Percentiles rank a stretch among this genome's conserved stretches.
phyloP scores from a whole-genome alignment of 2,329 filamentous ascomycete species.

The Neofusicoccum ribis region DNA sequence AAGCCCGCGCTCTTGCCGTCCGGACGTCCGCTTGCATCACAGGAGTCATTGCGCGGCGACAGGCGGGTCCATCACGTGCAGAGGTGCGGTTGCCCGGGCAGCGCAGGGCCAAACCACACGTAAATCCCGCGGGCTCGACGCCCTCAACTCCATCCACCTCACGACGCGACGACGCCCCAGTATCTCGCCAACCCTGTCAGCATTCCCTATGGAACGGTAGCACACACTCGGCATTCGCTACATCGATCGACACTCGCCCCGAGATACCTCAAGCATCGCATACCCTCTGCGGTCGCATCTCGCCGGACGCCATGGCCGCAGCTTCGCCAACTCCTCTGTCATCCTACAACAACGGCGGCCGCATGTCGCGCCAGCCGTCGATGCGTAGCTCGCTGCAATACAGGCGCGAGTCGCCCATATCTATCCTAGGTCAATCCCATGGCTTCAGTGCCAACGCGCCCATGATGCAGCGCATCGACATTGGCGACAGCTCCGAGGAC shows the following conservation, averaged over 20 bases:
- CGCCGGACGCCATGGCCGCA: slow-evolving; percentile 34
- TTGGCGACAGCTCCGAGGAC: slow-evolving; percentile 90
- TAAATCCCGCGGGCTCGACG: slow-evolving; percentile 26
- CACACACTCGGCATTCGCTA: slow-evolving; percentile 41
- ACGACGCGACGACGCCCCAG: slow-evolving; percentile 36
- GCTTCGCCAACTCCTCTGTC: slow-evolving; percentile 43
- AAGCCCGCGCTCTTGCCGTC: neutral
- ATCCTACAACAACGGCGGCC: slow-evolving; percentile 35
- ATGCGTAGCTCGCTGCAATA: slow-evolving; percentile 30
- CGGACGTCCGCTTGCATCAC: neutral
- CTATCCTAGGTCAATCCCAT: slow-evolving; percentile 44
- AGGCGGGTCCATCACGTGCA: slow-evolving; percentile 11
- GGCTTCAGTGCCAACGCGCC: slow-evolving; percentile 48
- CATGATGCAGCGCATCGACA: slow-evolving; percentile 50
- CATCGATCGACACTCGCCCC: slow-evolving; percentile 21
- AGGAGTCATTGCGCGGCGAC: neutral
- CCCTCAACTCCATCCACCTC: slow-evolving; percentile 26
- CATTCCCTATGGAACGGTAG: slow-evolving; percentile 43
- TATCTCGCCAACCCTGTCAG: slow-evolving; percentile 25
- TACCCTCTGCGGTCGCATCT: slow-evolving; percentile 10
- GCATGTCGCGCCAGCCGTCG: slow-evolving; percentile 35
- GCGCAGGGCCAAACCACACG: neutral
- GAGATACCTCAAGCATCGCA: slow-evolving; percentile 10
- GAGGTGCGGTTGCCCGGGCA: slow-evolving; percentile 16
- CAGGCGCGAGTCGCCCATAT: slow-evolving; percentile 49